A percentile compares a stretch with the other conserved stretches of the same genome.
Evolutionary conservation across 139 green algal genomes (phyloP).

Genomic region (Closterium sp.): DNA sequence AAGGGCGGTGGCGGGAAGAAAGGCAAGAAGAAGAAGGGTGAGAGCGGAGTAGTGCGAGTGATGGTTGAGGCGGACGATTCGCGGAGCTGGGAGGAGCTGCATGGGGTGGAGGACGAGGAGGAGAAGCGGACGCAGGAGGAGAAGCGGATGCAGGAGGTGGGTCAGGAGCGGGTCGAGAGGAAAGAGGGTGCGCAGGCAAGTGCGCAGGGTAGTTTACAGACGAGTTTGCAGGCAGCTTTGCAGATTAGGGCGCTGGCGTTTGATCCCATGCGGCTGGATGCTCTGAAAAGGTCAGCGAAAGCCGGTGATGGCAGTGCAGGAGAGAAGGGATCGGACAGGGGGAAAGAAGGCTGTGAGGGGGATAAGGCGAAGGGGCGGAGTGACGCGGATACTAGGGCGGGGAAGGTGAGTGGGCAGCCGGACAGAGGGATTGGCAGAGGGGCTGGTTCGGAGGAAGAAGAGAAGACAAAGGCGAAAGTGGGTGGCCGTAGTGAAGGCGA

Average conservation of each 20-base stretch:
- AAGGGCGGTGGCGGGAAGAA: background rate
- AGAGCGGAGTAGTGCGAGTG: background rate
- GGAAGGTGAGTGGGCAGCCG: background rate
- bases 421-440: background rate
- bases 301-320: background rate
- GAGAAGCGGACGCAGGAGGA: background rate
- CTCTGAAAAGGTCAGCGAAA: background rate
- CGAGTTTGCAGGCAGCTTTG: no score
- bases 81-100: background rate
- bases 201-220: background rate
- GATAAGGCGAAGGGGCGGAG: background rate
- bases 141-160: background rate
- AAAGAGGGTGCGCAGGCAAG: background rate
- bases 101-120: background rate
- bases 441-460: background rate
- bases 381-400: background rate
- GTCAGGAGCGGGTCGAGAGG: background rate
- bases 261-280: background rate
- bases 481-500: background rate
- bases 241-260: background rate
- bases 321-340: background rate
- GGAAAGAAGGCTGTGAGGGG: background rate
- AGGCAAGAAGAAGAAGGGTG: background rate
- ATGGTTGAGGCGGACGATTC: background rate
- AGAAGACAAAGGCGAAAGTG: background rate